Conservation (phyloP, 305 asterid genomes). For the Andrographis paniculata region DNA sequence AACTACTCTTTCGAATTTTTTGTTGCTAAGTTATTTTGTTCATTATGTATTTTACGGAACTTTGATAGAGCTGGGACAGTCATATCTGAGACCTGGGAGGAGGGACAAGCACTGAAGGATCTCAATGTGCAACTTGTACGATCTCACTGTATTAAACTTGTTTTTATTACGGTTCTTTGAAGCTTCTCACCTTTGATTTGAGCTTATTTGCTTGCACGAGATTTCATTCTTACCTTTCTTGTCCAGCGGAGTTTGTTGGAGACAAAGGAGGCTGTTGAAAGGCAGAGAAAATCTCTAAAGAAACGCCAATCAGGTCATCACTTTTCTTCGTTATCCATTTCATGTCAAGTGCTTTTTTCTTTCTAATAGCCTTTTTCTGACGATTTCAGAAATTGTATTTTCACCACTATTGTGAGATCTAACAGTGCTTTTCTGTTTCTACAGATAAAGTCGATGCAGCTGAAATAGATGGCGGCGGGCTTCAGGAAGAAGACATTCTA, state of each 20-base stretch:
- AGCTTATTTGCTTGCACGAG: background rate
- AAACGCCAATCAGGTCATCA: slow-evolving; percentile 88
- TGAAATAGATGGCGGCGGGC: slow-evolving; percentile 65
- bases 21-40: too few species aligned
- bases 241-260: slow-evolving; percentile 73
- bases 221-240: too few species aligned
- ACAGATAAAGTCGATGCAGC: slow-evolving; percentile 74
- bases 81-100: slow-evolving; percentile 99
- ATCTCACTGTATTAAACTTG: slow-evolving; percentile 11
- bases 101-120: slow-evolving; percentile 89
- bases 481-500: slow-evolving; percentile 18
- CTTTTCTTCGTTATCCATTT: too few species aligned
- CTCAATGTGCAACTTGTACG: slow-evolving; percentile 90
- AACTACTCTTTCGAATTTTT: too few species aligned
- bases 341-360: too few species aligned
- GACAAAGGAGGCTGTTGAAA: slow-evolving; percentile 82
- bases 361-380: too few species aligned
- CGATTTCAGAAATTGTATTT: too few species aligned
- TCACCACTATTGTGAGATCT: slow-evolving; percentile 4
- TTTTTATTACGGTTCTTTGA: slow-evolving; percentile 8
- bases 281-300: slow-evolving; percentile 86
- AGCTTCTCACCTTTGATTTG: background rate
- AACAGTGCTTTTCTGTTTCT: slow-evolving; percentile 21
- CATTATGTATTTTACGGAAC: too few species aligned
- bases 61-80: slow-evolving; percentile 89